A percentile compares a stretch with the other conserved stretches of the same genome.
Conservation (phyloP, 169 alveolate species). For the Plasmodium gonderi region DNA sequence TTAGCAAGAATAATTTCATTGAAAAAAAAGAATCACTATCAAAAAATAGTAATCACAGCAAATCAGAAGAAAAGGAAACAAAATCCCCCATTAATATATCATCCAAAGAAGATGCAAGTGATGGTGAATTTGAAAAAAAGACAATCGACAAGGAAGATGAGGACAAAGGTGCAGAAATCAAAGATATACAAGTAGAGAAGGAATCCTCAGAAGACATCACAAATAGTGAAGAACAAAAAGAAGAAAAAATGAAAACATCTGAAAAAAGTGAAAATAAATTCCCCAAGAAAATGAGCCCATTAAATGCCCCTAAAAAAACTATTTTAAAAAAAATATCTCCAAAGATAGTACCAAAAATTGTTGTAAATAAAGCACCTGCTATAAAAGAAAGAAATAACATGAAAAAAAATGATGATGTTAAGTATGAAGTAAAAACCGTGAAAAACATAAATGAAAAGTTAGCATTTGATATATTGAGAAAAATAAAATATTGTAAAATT, state of each 20-base stretch:
- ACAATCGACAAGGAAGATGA: not conserved
- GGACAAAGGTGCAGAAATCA: not conserved
- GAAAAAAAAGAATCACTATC: not conserved
- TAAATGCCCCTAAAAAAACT: constrained; percentile 1
- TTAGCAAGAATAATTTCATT: constrained; percentile 3
- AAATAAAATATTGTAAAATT: constrained; percentile 70
- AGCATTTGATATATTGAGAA: constrained; percentile 65
- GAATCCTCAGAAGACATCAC: not conserved
- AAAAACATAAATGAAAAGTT: constrained; percentile 61
- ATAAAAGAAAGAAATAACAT: not conserved
- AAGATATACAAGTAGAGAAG: not conserved
- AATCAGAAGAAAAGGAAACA: not conserved
- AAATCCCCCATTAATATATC: not conserved
- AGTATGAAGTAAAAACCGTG: not conserved
- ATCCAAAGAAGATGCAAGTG: not conserved
- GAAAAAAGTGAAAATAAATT: not conserved
- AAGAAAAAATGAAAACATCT: not conserved
- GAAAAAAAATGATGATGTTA: not conserved
- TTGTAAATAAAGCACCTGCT: not conserved
- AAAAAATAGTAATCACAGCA: not conserved
- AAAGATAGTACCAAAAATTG: constrained; percentile 20
- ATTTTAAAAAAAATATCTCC: not conserved
- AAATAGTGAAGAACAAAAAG: not conserved
- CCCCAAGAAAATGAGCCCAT: constrained; percentile 5
- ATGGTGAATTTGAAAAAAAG: not conserved